Percentiles rank a stretch among this genome's conserved stretches.
These are phyloP conservation scores for Symmetrospora coprosmae DNA, from an alignment of 768 basidiomycete genomes.

Conservation along the genomic window DNA sequence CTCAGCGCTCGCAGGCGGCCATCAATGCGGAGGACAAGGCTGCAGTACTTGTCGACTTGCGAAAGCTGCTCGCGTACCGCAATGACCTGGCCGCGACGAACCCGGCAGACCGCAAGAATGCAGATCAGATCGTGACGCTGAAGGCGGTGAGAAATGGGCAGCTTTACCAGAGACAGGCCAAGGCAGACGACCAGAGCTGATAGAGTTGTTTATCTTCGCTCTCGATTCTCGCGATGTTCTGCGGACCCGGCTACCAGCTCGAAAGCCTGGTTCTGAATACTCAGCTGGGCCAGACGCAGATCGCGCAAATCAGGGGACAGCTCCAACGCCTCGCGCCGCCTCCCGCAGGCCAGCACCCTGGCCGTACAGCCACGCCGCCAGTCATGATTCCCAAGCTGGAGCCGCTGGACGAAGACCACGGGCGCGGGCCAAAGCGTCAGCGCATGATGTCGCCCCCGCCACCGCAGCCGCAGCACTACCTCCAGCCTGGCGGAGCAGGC, in stretches of 20 bases:
- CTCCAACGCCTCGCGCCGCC: constrained; percentile 30
- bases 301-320: constrained; percentile 37
- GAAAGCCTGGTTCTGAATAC: constrained; percentile 44
- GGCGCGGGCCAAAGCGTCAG: constrained; percentile 37
- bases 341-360: not conserved
- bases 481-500: not conserved
- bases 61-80: constrained; percentile 23
- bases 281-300: constrained; percentile 40
- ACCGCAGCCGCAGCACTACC: constrained; percentile 23
- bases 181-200: not conserved
- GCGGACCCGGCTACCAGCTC: constrained; percentile 30
- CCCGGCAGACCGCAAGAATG: constrained; percentile 54
- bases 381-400: constrained; percentile 33
- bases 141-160: constrained; percentile 74
- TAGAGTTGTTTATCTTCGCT: not conserved
- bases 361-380: constrained; percentile 32
- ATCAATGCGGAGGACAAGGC: constrained; percentile 24
- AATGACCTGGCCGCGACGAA: constrained; percentile 39
- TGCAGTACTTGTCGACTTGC: constrained; percentile 29
- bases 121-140: constrained; percentile 61
- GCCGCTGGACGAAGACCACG: constrained; percentile 28
- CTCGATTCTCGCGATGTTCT: not conserved
- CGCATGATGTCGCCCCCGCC: constrained; percentile 34
- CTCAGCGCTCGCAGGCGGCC: not conserved
- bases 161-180: too few relatives aligned